Evolutionary conservation across 306 rosid species (phyloP), one percentile per base, ranked within the genome.

Genomic region (Hippophae rhamnoides): DNA sequence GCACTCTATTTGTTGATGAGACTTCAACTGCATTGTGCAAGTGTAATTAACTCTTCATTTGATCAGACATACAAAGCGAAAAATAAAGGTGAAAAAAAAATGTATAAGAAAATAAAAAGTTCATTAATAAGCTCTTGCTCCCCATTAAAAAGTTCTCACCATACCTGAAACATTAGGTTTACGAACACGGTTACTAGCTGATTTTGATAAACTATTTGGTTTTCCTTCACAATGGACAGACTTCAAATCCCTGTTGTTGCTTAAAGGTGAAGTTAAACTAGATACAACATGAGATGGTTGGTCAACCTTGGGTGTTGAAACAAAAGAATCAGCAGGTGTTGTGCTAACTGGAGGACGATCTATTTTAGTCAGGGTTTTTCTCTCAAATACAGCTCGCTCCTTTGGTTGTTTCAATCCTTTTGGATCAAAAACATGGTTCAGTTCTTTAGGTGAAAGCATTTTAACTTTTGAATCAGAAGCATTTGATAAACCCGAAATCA

Each of bases 381-480:
- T 85, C 66, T 90, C 96, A 81, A 65, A 60, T 18, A 72, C 47
- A 60, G 71, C 76, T 49, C 84, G 64, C 45, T 87, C 95, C 72
- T 82, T 90, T 62, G 68, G 66, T 68, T 53, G 85, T 74, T 79
- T 87, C 43, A 69, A 31, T 68, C 76, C 87, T 78, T 85, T 90
- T 54, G 70, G 55, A 69, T 85, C 95, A 62, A 72, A 78, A 61
- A 63, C 63, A 59, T 62, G 76, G 63, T 54, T 52, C 72, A 78
- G 44, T 45, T 31, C 38, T 31, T 79, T 87, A 0, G 86, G 41
- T 12, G 85, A 55, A 43, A 79, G 75, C 84, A 78, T 78, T 83
- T 83, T 90, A 62, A 81, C 87, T 78, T 87, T 90, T 62, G 95
- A 72, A 47, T 81, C 95, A 54, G 77, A 38, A 52, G 73, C 71